A percentile compares a stretch with the other conserved stretches of the same genome.
These are phyloP conservation scores for Baudoinia panamericana DNA, from an alignment of 495 filamentous ascomycete species.

Conservation along the genomic window DNA sequence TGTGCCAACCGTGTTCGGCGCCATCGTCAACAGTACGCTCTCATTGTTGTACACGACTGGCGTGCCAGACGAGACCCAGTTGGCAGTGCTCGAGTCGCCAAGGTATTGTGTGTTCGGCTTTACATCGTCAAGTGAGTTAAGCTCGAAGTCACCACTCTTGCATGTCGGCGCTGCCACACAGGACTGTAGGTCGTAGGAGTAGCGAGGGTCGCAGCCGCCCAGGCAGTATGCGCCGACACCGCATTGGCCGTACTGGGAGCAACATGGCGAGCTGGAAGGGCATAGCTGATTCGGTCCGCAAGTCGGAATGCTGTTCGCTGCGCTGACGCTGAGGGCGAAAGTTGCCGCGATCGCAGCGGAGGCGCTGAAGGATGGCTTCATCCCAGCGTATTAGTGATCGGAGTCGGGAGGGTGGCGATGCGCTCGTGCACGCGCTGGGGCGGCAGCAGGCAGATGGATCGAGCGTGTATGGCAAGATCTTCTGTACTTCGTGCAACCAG, in stretches of 20 bases:
- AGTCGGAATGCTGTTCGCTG: slow-evolving; percentile 6
- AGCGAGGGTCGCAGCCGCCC: slow-evolving; percentile 81
- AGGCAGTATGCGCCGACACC: slow-evolving; percentile 90
- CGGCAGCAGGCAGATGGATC: no score
- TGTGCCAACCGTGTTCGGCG: slow-evolving; percentile 65
- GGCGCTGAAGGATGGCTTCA: slow-evolving; percentile 15
- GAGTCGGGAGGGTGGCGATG: no score
- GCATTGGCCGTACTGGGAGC: slow-evolving; percentile 91
- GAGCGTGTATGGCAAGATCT: no score
- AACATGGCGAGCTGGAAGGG: slow-evolving; percentile 68
- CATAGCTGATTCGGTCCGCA: slow-evolving; percentile 54
- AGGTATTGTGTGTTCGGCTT: slow-evolving; percentile 64
- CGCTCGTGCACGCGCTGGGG: no score
- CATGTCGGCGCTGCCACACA: slow-evolving; percentile 82
- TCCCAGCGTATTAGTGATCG: no score
- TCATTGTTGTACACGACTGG: slow-evolving; percentile 50
- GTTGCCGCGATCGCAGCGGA: slow-evolving; percentile 18
- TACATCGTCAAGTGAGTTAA: slow-evolving; percentile 56
- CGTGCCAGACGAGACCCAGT: slow-evolving; percentile 80
- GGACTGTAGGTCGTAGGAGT: slow-evolving; percentile 66
- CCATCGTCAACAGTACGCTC: slow-evolving; percentile 73
- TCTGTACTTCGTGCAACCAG: no score
- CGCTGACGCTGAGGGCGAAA: slow-evolving; percentile 13
- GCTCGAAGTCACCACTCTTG: slow-evolving; percentile 55
- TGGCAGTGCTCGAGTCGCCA: slow-evolving; percentile 59